Evolutionary conservation across 2,329 filamentous ascomycete genomes (phyloP).

Genomic region (Pseudopyrenochaeta lycopersici): DNA sequence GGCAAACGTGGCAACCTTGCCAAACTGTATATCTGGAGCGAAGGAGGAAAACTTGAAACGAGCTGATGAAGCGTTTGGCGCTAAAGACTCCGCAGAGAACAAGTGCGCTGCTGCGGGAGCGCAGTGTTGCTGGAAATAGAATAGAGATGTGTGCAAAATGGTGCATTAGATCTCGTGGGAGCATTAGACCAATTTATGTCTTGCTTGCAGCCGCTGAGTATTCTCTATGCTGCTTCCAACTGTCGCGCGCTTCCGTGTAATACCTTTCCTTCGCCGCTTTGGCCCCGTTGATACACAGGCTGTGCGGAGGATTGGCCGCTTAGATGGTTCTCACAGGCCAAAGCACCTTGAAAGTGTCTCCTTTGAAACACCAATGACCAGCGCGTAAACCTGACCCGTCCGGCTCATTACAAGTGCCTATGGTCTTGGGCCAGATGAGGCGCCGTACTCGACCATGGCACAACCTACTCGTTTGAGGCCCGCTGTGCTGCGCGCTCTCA

Average conservation of each 20-base stretch:
- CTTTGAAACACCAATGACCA: slow-evolving; percentile 42
- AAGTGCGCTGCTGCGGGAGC: slow-evolving; percentile 19
- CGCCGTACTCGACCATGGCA: slow-evolving; percentile 30
- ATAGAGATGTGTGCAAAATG: slow-evolving; percentile 28
- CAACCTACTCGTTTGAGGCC: slow-evolving; percentile 28
- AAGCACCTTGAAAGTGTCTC: slow-evolving; percentile 20
- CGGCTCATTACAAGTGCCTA: slow-evolving; percentile 29
- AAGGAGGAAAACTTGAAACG: slow-evolving; percentile 34
- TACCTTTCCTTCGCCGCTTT: slow-evolving; percentile 30
- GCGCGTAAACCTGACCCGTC: slow-evolving; percentile 41
- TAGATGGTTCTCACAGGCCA: slow-evolving; percentile 40
- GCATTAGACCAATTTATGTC: slow-evolving; percentile 43
- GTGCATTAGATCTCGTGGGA: slow-evolving; percentile 38
- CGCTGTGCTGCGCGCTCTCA: slow-evolving; percentile 24
- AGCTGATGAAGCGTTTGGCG: slow-evolving; percentile 36
- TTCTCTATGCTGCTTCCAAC: slow-evolving; percentile 32
- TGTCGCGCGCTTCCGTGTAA: slow-evolving; percentile 50
- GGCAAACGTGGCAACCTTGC: slow-evolving; percentile 36
- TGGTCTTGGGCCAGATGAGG: slow-evolving; percentile 31
- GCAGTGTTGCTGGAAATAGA: slow-evolving; percentile 31
- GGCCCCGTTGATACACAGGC: slow-evolving; percentile 34
- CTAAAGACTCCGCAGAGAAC: slow-evolving; percentile 18
- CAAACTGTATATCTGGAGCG: slow-evolving; percentile 28
- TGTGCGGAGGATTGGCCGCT: slow-evolving; percentile 35
- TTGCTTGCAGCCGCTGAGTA: slow-evolving; percentile 46